These are phyloP conservation scores for Aleurites moluccanus DNA, from an alignment of 441 rosid genomes.

Conservation along the genomic window DNA sequence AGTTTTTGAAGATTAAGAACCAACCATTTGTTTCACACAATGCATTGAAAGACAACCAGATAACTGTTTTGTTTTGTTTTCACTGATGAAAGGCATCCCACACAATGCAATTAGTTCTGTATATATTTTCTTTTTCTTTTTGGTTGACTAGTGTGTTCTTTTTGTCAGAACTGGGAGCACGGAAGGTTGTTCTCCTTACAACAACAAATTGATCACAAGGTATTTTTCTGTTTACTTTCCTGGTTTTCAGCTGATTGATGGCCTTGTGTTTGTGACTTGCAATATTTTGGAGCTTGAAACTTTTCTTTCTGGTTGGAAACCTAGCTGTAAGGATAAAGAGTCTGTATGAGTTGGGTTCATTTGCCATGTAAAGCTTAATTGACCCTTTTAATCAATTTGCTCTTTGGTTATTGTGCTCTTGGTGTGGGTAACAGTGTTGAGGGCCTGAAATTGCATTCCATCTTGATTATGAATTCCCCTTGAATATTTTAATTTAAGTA, in stretches of 20 bases:
- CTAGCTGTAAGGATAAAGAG: background rate
- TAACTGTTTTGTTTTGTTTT: background rate
- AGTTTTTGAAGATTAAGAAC: background rate
- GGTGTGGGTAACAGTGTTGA: background rate
- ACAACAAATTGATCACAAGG: conserved; percentile 89
- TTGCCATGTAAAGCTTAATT: background rate
- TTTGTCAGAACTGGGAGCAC: conserved; percentile 39
- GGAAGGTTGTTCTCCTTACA: conserved; percentile 71
- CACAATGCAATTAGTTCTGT: background rate
- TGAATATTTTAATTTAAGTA: background rate
- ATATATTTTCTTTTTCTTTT: background rate
- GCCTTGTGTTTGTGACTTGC: background rate
- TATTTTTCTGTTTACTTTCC: conserved; percentile 25
- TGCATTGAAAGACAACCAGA: background rate
- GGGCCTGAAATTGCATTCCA: conserved; percentile 4
- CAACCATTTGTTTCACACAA: conserved; percentile 4
- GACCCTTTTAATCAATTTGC: background rate
- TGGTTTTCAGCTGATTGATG: background rate
- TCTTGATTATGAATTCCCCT: background rate
- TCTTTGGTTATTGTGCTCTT: background rate
- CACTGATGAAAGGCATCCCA: background rate
- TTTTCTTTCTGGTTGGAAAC: background rate
- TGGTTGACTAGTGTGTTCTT: background rate
- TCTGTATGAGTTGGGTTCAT: background rate
- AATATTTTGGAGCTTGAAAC: background rate